Evolutionary conservation across 768 basidiomycete genomes (phyloP), one percentile per base, ranked within the genome.

Genomic region (Boletus bicolor): DNA sequence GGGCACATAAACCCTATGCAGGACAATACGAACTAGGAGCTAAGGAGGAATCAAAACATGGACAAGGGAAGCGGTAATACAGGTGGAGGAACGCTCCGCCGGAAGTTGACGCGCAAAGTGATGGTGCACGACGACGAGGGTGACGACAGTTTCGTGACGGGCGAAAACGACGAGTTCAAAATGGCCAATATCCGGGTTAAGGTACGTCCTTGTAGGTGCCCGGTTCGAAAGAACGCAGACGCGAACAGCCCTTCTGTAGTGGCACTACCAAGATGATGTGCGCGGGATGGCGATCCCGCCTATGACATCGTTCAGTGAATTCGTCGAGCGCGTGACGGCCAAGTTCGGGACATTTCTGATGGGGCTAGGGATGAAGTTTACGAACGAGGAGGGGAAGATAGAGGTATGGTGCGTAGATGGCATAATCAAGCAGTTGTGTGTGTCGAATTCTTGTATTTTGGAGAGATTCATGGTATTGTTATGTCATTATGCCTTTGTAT

Each of bases 311-410:
- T 92, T 87, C 73, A 74, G 79, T 17, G 89, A 90, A 60, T 93
- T 96, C 67, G 76, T 89, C 70, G 79, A 82, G 38, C 85, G 84
- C 65, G 76, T 96, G 35, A 82, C 84, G 15, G 62, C 75, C 67
- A 95, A 95, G 71, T 95, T 95, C 61, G 82, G 79, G 53, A 84
- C 77, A 55, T 66, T 76, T 41, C 58, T 79, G 50, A 78, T 75
- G 37, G 78, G 77, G 17, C 74, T 91, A 30, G 75, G 71, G 35
- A 69, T 93, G 71, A 89, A 87, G 70, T 97, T 96, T 77, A 85
- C 81, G 65, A 93, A 97, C 68, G 93, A 95, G 69, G 93, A 93
- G 69, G 92, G 93, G 45, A 89, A 85, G 70, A 76, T 96, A 37
- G 92, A 93, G 74, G 79, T 96, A 49, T 95, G 91, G 93, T 89